Evolutionary conservation across 2,329 filamentous ascomycete species (phyloP), one percentile per base, ranked within the genome.

Genomic region (Aureobasidium sp.): DNA sequence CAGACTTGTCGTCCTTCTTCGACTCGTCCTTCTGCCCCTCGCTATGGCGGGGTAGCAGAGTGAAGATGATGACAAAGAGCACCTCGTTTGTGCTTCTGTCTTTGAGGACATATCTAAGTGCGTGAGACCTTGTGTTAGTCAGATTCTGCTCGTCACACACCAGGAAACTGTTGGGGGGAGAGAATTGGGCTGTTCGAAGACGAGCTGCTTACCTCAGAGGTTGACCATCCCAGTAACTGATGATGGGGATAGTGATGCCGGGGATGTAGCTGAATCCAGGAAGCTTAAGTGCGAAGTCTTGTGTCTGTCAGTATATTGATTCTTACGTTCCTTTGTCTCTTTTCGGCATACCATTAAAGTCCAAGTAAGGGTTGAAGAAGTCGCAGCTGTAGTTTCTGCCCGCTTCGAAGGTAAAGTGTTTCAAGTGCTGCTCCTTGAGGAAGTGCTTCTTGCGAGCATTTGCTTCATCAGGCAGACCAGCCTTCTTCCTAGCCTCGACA

Each of bases 301-400:
- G 12, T 12, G 4, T n/a, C 51, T 46, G 26, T 59, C 32, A 48
- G 55, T 9, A 60, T 20, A 48, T 41, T 29, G 17, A 7, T 12
- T 20, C 34, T n/a, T 13, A 20, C 10, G 1, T 5, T 50, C 9
- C 20, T 34, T 8, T 9, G n/a, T 15, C 32, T 34, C 12, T 3
- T 34, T 5, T 3, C 34, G 73, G 60, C 67, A 34, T 57, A 84
- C 83, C 83, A 70, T 86, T 88, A 73, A 97, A 97, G 74, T 96
- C 91, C 50, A 99, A 75, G 75, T 96, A 97, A 1, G 89, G 88
- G 73, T 97, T 97, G 75, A 87, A 96, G 74, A 99, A 97, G 72
- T 89, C 87, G 66, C 80, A 82, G 64, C 79, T 75, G 74, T 89
- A 89, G 63, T 79, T 75, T 65, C 84, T 77, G 0, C 84, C 86